Base-by-base conservation (phyloP, 2,329 filamentous ascomycete species). In the Neofusicoccum ribis region DNA sequence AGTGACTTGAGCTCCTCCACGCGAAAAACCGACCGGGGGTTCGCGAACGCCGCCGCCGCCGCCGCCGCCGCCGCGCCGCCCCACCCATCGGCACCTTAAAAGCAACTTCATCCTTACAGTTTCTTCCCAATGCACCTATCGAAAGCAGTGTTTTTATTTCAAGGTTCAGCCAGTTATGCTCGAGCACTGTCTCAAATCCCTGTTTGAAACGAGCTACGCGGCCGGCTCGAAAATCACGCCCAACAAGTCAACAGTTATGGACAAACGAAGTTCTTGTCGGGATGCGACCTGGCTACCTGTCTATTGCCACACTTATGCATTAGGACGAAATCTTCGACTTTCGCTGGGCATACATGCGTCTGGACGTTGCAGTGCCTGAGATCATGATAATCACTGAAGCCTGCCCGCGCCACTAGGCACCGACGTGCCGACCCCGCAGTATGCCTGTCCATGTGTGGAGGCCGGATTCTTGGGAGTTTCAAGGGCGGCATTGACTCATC, bases 21-120 rank as follows among this genome's bases (percentile, higher is more conserved):
- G 61, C 61, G 61, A 63, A 63, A 63, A 63, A 63, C 12, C 39
- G 61, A 47, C 61, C 61, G 61, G 61, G 60, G 49, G 20, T 52
- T 46, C 61, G 43, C 49, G 61, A 43, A 46, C 39, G 51, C 51
- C 36, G 37, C 37, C 37, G 37, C 47, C 39, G 51, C 51, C 36
- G 37, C 37, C 37, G 37, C 47, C 50, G 56, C 41, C 56, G 56
- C 23, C 34, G 9, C 17, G 39, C 20, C 39, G 56, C 41, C 56
- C 56, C 56, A 60, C 56, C 31, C 31, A 14, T 36, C 27, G 56
- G 41, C 56, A 46, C 23, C 15, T 36, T 47, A 47, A 60, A 60
- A 47, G 27, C 11, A 14, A 60, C 56, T n/a, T 60, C 56, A 47
- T 11, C 31, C 41, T 36, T n/a, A 44, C 23, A 6, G 17, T 15